phyloP scores from a whole-genome alignment of 2,329 filamentous ascomycete species.

The Aspergillus pseudoglaucus region DNA sequence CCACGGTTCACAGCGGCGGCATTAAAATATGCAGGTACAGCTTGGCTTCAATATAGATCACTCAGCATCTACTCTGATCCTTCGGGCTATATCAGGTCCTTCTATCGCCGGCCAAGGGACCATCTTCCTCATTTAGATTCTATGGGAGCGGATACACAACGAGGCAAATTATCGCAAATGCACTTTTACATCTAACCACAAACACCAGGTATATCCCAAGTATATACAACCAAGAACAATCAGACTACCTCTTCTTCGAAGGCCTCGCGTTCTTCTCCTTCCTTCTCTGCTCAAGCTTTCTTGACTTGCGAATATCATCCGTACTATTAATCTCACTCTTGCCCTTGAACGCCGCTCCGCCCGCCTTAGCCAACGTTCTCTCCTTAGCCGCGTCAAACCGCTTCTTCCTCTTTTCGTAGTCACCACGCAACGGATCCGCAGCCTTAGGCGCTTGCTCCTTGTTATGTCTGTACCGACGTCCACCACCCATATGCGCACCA shows the following conservation, averaged over 20 bases:
- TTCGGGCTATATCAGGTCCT: too few relatives aligned
- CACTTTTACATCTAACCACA: too few relatives aligned
- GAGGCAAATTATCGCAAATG: too few relatives aligned
- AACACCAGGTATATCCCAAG: not conserved
- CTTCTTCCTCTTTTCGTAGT: slow-evolving; percentile 87
- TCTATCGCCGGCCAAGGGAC: too few relatives aligned
- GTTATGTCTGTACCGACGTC: slow-evolving; percentile 73
- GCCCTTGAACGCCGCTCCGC: slow-evolving; percentile 49
- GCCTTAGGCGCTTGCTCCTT: slow-evolving; percentile 83
- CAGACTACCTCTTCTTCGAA: slow-evolving; percentile 50
- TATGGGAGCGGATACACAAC: too few relatives aligned
- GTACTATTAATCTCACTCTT: slow-evolving; percentile 75
- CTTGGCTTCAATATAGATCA: too few relatives aligned
- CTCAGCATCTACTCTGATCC: too few relatives aligned
- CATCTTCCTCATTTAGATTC: too few relatives aligned
- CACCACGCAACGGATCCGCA: slow-evolving; percentile 84
- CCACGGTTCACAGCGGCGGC: too few relatives aligned
- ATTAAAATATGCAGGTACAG: too few relatives aligned
- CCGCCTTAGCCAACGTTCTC: slow-evolving; percentile 37
- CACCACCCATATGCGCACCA: slow-evolving; percentile 33
- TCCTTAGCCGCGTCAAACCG: slow-evolving; percentile 80
- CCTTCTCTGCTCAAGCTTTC: slow-evolving; percentile 68
- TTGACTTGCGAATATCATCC: slow-evolving; percentile 77
- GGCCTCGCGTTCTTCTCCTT: slow-evolving; percentile 86
- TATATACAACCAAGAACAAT: not conserved